Percentiles rank a stretch among this genome's conserved stretches.
phyloP scores from a whole-genome alignment of 2,329 filamentous ascomycete species.

The Cladosporium sp. region DNA sequence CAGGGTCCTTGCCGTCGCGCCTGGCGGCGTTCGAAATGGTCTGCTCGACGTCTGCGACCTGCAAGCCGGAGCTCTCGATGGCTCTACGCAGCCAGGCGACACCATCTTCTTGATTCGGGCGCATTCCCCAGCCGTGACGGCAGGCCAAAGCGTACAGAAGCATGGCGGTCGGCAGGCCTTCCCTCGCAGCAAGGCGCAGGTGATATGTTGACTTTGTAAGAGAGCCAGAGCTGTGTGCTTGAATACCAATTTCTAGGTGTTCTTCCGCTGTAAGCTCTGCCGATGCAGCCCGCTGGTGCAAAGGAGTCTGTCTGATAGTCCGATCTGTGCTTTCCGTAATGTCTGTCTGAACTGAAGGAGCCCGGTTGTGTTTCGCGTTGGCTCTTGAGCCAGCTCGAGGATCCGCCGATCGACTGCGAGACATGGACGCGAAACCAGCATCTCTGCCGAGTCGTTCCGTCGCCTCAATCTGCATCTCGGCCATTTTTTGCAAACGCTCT shows the following conservation, averaged over 20 bases:
- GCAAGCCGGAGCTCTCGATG: slow-evolving; percentile 66
- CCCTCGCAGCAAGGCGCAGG: slow-evolving; percentile 80
- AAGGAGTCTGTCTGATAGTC: slow-evolving; percentile 45
- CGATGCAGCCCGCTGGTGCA: slow-evolving; percentile 55
- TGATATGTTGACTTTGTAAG: slow-evolving; percentile 96
- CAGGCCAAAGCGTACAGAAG: slow-evolving; percentile 92
- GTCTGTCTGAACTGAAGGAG: slow-evolving; percentile 36
- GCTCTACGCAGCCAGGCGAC: slow-evolving; percentile 91
- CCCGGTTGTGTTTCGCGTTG: slow-evolving; percentile 34
- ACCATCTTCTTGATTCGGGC: slow-evolving; percentile 83
- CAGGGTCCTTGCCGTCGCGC: slow-evolving; percentile 54
- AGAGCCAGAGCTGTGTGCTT: slow-evolving; percentile 82
- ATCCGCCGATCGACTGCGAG: slow-evolving; percentile 35
- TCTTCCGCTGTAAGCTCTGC: slow-evolving; percentile 79
- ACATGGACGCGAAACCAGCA: slow-evolving; percentile 12
- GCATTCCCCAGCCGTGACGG: slow-evolving; percentile 97
- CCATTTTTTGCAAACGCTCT: slow-evolving; percentile 13
- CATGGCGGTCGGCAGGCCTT: slow-evolving; percentile 90
- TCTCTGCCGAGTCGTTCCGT: slow-evolving; percentile 14
- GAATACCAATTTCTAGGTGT: slow-evolving; percentile 85
- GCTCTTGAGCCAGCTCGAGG: slow-evolving; percentile 23
- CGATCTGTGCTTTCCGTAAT: slow-evolving; percentile 40
- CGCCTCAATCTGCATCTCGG: slow-evolving; percentile 14
- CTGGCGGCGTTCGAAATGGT: slow-evolving; percentile 24
- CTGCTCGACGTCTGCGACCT: slow-evolving; percentile 21